Evolutionary conservation across 2,329 filamentous ascomycete species (phyloP).

Genomic region (Hypoxylon sp.): DNA sequence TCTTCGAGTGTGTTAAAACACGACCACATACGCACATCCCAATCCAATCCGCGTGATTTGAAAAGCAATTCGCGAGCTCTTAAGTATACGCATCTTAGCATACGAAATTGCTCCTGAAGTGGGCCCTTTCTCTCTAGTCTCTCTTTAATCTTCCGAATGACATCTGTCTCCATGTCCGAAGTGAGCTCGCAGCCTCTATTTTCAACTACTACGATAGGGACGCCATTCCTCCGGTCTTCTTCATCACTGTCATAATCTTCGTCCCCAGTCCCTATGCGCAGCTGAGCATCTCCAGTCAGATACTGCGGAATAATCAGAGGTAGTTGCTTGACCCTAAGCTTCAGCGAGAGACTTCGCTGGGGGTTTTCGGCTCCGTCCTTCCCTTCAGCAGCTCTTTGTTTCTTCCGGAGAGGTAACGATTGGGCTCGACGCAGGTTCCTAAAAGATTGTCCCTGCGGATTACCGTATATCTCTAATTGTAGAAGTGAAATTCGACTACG

Average conservation of each 20-base stretch:
- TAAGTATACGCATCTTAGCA: slow-evolving; percentile 16
- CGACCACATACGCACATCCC: slow-evolving; percentile 6
- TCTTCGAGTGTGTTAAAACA: slow-evolving; percentile 19
- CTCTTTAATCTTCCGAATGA: not conserved
- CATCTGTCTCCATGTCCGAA: not conserved
- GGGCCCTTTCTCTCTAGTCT: not conserved
- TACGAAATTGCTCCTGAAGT: slow-evolving; percentile 1
- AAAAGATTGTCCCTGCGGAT: not conserved
- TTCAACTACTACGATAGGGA: slow-evolving; percentile 14
- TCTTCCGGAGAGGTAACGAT: not conserved
- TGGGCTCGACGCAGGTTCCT: not conserved
- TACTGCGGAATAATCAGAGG: slow-evolving; percentile 1
- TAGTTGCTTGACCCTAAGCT: slow-evolving; percentile 2
- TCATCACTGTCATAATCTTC: slow-evolving; percentile 33
- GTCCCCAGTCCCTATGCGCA: not conserved
- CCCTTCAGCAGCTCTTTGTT: not conserved
- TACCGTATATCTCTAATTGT: not conserved
- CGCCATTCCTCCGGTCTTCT: slow-evolving; percentile 25
- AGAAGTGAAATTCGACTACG: not conserved
- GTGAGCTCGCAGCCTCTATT: slow-evolving; percentile 12
- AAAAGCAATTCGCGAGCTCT: slow-evolving; percentile 1
- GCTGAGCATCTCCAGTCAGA: not conserved
- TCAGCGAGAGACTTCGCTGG: slow-evolving; percentile 6
- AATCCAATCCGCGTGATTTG: not conserved
- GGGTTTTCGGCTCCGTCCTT: not conserved